These are phyloP conservation scores for Stachybotrys chlorohalonatus DNA, from an alignment of 2,329 filamentous ascomycete genomes.

Conservation along the genomic window DNA sequence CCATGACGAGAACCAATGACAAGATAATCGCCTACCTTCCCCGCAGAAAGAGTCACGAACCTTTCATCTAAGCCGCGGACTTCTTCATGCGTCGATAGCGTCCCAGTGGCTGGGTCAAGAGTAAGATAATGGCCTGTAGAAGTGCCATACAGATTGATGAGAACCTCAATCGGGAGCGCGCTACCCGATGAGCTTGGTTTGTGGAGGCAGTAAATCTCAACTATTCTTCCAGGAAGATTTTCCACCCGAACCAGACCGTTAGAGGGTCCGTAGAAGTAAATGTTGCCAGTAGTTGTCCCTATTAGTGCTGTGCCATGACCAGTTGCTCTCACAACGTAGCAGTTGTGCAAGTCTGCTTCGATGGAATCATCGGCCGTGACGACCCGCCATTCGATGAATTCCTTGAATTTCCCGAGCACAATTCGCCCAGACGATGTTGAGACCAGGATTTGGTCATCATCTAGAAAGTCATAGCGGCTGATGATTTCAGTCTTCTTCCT, in stretches of 20 bases:
- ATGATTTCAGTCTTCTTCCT: constrained; percentile 32
- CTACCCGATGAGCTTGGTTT: not conserved
- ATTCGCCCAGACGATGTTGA: constrained; percentile 53
- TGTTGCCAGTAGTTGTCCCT: constrained; percentile 37
- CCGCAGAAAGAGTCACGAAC: constrained; percentile 40
- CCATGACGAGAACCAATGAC: constrained; percentile 48
- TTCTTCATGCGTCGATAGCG: constrained; percentile 16
- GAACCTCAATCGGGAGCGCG: constrained; percentile 18
- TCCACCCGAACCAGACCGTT: constrained; percentile 23
- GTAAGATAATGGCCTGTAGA: constrained; percentile 33
- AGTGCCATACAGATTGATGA: constrained; percentile 38
- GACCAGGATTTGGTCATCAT: constrained; percentile 40
- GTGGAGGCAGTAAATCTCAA: constrained; percentile 36
- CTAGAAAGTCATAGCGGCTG: constrained; percentile 55
- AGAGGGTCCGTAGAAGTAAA: constrained; percentile 33
- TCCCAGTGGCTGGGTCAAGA: constrained; percentile 21
- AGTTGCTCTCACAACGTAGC: constrained; percentile 36
- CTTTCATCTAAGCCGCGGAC: constrained; percentile 33
- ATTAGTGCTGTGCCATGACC: constrained; percentile 31
- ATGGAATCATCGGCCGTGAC: constrained; percentile 24
- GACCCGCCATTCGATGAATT: constrained; percentile 31
- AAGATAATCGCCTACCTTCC: constrained; percentile 29
- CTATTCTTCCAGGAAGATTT: constrained; percentile 37
- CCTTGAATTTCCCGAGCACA: constrained; percentile 32
- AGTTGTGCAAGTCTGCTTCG: constrained; percentile 30